These are phyloP conservation scores for Pichia insulana DNA, from an alignment of 805 yeast species.

Conservation along the genomic window DNA sequence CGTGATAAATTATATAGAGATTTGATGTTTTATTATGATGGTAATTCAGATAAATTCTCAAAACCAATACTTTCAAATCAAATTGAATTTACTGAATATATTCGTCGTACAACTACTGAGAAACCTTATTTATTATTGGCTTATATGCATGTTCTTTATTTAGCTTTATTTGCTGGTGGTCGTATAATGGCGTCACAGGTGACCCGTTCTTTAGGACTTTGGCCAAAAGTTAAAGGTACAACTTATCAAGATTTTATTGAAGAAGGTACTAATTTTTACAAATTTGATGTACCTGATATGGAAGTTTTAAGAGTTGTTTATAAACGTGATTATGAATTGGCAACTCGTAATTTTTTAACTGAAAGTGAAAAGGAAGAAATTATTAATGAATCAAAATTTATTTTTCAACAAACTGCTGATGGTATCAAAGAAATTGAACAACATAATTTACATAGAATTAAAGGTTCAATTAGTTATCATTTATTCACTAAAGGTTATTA, in stretches of 20 bases:
- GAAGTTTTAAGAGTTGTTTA: slow-evolving; percentile 54
- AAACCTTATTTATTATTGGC: slow-evolving; percentile 70
- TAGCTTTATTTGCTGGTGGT: slow-evolving; percentile 85
- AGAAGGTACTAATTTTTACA: slow-evolving; percentile 62
- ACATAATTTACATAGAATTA: slow-evolving; percentile 52
- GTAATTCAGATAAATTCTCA: slow-evolving; percentile 44
- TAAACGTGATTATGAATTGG: slow-evolving; percentile 70
- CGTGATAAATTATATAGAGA: slow-evolving; percentile 49
- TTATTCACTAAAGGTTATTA: slow-evolving; percentile 45
- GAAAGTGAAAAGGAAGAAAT: slow-evolving; percentile 66
- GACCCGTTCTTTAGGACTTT: slow-evolving; percentile 57
- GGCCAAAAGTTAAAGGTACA: slow-evolving; percentile 65
- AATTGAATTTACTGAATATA: slow-evolving; percentile 54
- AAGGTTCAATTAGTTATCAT: slow-evolving; percentile 46
- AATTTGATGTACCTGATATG: slow-evolving; percentile 57
- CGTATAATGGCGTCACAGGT: slow-evolving; percentile 60
- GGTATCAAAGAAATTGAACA: slow-evolving; percentile 60
- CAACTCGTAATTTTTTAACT: slow-evolving; percentile 60
- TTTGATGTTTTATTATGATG: slow-evolving; percentile 57
- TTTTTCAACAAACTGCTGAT: slow-evolving; percentile 52
- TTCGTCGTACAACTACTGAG: slow-evolving; percentile 40
- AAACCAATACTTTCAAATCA: slow-evolving; percentile 54
- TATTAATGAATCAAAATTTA: slow-evolving; percentile 56
- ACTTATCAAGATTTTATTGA: slow-evolving; percentile 53
- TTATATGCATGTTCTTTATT: slow-evolving; percentile 76